Base-by-base conservation (phyloP, 257 asterid species). In the Nicotiana undulata region DNA sequence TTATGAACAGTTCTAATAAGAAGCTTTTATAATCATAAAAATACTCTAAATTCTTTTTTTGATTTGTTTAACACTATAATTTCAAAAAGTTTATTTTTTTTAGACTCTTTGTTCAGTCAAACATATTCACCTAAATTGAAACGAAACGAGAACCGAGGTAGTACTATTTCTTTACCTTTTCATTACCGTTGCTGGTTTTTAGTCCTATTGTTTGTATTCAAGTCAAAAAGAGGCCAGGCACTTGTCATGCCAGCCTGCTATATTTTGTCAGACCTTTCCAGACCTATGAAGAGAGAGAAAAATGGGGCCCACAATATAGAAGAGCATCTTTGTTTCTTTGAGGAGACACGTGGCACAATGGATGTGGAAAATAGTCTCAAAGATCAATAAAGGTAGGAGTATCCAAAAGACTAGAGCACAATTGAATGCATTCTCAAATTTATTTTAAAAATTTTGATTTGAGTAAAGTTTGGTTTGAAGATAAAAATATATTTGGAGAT, bases 271-370 rank as follows among this genome's bases (percentile, higher is more conserved):
- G 80, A 81, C 51, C 26, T 76, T 65, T 66, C 59, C 79, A 65
- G 79, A 34, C 76, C n/a, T 10, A 67, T n/a, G n/a, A 9, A 67
- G 10, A 67, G 55, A 81, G 80, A 34, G 20, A 7, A 6, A 37
- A 37, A 6, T 0, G 52, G 11, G 56, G 64, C 61, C 79, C 65
- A 40, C 34, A 4, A 9, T 61, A 63, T 78, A 70, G 81, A 79
- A 63, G 63, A 46, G 81, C 83, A 83, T 83, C 86, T 79, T 83
- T 20, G 37, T 44, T 79, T 56, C 29, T 29, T 37, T 67, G 40
- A 66, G 11, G 0, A 5, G 77, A 70, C 34, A 70, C 34, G 77
- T 70, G 34, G 77, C 77, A 12, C 2, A 3, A 3, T 44, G 0
- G 34, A 12, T 44, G 59, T 70, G 77, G 77, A 70, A 20, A n/a